Conservation (phyloP, 129 eudicot species). For the Calendula officinalis region DNA sequence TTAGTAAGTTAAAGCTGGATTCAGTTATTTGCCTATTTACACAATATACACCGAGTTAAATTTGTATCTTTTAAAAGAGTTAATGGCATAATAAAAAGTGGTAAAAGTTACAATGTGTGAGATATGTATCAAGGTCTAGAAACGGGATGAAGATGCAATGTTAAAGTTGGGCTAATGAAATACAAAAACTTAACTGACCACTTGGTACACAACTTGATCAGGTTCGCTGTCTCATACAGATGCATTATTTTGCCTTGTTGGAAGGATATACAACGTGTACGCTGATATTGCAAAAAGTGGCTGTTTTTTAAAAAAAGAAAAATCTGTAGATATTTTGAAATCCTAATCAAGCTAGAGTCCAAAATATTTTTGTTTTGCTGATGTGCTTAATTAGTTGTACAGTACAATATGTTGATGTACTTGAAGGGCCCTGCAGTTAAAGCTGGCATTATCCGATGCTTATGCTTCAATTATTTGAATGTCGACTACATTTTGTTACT, state of each 20-base stretch:
- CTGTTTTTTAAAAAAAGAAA: not conserved
- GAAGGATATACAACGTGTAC: not conserved
- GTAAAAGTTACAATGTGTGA: not conserved
- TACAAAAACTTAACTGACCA: not conserved
- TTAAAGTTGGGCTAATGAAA: not conserved
- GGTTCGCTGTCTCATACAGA: not conserved
- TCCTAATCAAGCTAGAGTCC: not conserved
- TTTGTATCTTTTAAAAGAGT: not conserved
- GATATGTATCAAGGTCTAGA: not conserved
- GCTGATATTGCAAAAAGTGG: not conserved
- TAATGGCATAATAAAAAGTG: too few relatives aligned
- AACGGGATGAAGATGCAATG: not conserved
- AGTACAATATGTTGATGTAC: not conserved
- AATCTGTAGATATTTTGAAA: constrained; percentile 9
- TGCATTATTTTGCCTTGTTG: not conserved
- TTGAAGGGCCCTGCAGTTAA: not conserved
- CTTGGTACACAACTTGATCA: not conserved
- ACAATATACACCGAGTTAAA: not conserved
- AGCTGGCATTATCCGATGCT: not conserved
- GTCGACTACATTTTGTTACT: too few relatives aligned
- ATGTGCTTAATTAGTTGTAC: not conserved
- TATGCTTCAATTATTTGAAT: not conserved
- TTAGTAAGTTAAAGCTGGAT: not conserved
- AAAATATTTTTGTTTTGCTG: not conserved
- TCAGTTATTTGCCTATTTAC: not conserved